These are phyloP conservation scores for Diaporthe destruens DNA, from an alignment of 2,329 filamentous ascomycete genomes.

Conservation along the genomic window DNA sequence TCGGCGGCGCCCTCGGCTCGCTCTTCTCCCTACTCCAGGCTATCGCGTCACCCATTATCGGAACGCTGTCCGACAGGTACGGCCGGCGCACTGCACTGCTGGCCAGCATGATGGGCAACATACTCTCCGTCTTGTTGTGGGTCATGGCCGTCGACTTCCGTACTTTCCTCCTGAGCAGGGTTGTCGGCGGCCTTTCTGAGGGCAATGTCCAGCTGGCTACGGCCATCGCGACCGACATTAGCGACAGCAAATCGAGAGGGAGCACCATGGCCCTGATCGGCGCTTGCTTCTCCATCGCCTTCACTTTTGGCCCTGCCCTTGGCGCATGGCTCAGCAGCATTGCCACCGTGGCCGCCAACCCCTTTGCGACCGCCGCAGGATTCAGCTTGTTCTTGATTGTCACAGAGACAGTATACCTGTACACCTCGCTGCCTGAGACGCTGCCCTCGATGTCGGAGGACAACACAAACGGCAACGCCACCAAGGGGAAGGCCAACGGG, in stretches of 20 bases:
- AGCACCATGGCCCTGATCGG: constrained; percentile 97
- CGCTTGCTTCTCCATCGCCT: constrained; percentile 95
- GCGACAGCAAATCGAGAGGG: constrained; percentile 84
- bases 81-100: constrained; percentile 89
- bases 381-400: constrained; percentile 89
- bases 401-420: constrained; percentile 89
- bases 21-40: constrained; percentile 93
- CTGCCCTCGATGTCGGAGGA: constrained; percentile 68
- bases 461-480: constrained; percentile 44
- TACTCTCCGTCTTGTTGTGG: constrained; percentile 93
- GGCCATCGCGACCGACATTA: constrained; percentile 96
- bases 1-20: constrained; percentile 93
- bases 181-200: constrained; percentile 94
- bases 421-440: constrained; percentile 87
- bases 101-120: constrained; percentile 93
- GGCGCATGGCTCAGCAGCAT: constrained; percentile 88
- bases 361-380: constrained; percentile 91
- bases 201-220: constrained; percentile 97
- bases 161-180: constrained; percentile 91
- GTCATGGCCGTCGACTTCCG: constrained; percentile 93
- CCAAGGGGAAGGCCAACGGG: constrained; percentile 44
- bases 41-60: constrained; percentile 91
- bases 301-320: constrained; percentile 94
- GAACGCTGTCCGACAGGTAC: constrained; percentile 86
- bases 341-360: constrained; percentile 84